Conservation (phyloP, 257 asterid species). For the Coffea canephora region DNA sequence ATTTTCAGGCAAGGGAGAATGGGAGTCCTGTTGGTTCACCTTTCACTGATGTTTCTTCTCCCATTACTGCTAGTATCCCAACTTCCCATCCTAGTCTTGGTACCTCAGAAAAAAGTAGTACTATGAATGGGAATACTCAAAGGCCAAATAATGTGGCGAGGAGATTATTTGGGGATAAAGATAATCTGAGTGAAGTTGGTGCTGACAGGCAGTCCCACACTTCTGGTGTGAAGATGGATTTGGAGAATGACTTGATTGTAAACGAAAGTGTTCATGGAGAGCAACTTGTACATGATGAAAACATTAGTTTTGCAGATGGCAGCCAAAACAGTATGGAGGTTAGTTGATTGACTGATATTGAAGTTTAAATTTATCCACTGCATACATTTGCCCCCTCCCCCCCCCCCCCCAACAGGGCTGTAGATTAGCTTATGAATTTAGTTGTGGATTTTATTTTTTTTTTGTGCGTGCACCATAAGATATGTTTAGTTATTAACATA, state of each 20-base stretch:
- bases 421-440: no score
- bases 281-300: conserved; percentile 41
- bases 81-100: conserved; percentile 34
- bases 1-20: conserved; percentile 52
- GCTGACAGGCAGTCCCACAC: conserved; percentile 18
- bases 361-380: neutral
- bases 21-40: conserved; percentile 47
- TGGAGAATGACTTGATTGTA: conserved; percentile 76
- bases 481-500: neutral
- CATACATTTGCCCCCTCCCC: no score
- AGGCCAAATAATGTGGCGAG: conserved; percentile 57
- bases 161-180: conserved; percentile 54
- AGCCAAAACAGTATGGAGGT: conserved; percentile 47
- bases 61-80: conserved; percentile 27
- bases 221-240: conserved; percentile 43
- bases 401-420: no score
- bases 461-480: neutral
- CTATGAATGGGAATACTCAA: conserved; percentile 27
- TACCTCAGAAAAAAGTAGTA: conserved; percentile 34
- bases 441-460: neutral
- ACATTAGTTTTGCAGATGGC: conserved; percentile 31
- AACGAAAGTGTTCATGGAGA: conserved; percentile 86
- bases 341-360: conserved; percentile 11
- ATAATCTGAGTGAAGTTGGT: conserved; percentile 28
- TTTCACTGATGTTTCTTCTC: conserved; percentile 35